phyloP scores from a whole-genome alignment of 257 asterid genomes.

The Mitragyna speciosa region DNA sequence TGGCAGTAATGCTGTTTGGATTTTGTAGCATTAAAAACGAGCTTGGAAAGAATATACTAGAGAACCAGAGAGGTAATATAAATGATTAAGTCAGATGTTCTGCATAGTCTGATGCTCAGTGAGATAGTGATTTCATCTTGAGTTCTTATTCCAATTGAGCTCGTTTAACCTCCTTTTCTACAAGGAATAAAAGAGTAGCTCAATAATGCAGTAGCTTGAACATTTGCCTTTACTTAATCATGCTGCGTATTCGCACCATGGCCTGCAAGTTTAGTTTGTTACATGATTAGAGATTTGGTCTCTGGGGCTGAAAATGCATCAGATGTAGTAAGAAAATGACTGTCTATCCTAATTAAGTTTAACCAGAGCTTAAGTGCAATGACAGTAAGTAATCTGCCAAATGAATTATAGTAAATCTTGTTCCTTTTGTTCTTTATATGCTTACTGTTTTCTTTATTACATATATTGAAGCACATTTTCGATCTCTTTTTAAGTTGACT shows the following conservation, averaged over 20 bases:
- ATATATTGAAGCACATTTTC: neutral
- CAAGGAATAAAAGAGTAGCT: neutral
- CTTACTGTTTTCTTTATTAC: neutral
- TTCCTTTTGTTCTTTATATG: neutral
- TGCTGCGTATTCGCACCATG: neutral
- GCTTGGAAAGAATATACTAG: neutral
- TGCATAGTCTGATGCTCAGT: conserved; percentile 2
- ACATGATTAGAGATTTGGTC: neutral
- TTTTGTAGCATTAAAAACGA: neutral
- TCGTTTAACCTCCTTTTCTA: neutral
- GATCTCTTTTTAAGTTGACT: neutral
- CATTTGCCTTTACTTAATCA: neutral
- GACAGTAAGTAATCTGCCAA: neutral
- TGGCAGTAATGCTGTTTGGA: neutral
- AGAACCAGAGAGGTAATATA: neutral
- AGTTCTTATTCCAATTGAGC: neutral
- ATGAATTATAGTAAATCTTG: neutral
- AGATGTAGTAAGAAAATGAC: neutral
- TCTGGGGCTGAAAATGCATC: neutral
- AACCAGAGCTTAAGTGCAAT: neutral
- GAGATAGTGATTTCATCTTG: neutral
- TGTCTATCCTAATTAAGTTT: neutral
- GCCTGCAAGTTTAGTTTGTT: neutral
- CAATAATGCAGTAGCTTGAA: neutral
- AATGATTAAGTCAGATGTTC: neutral